These are phyloP conservation scores for Aspergillus tamarii DNA, from an alignment of 2,329 filamentous ascomycete genomes.

Conservation along the genomic window DNA sequence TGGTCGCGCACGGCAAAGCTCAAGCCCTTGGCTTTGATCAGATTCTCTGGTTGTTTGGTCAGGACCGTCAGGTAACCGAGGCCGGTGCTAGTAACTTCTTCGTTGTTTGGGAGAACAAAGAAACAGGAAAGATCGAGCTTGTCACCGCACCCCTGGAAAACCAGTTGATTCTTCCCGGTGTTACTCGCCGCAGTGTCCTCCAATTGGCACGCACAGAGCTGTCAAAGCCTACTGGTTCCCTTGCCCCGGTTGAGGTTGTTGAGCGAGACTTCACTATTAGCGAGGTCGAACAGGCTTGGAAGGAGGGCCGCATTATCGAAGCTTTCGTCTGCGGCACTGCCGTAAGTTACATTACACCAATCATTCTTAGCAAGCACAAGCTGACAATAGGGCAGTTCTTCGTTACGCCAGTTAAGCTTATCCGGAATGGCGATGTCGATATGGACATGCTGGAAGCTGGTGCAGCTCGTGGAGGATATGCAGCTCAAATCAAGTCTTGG, in stretches of 20 bases:
- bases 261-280: conserved; percentile 82
- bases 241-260: conserved; percentile 78
- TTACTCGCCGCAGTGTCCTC: conserved; percentile 80
- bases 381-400: conserved; percentile 60
- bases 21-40: conserved; percentile 76
- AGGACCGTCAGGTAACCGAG: conserved; percentile 79
- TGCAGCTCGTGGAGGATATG: conserved; percentile 36
- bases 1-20: conserved; percentile 78
- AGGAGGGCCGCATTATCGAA: conserved; percentile 78
- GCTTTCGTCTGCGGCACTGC: conserved; percentile 87
- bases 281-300: conserved; percentile 72
- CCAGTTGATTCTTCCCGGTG: conserved; percentile 82
- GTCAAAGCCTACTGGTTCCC: conserved; percentile 41
- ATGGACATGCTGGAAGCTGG: conserved; percentile 53
- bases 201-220: conserved; percentile 71
- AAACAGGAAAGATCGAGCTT: conserved; percentile 66
- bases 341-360: conserved; percentile 54
- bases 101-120: conserved; percentile 68
- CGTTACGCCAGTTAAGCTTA: conserved; percentile 67
- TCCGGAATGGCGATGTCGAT: conserved; percentile 68
- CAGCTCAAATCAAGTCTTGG: conserved; percentile 63
- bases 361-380: not conserved
- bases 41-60: conserved; percentile 90
- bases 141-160: conserved; percentile 83
- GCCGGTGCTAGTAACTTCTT: conserved; percentile 94